Evolutionary conservation across 2,329 filamentous ascomycete genomes (phyloP).

Genomic region (Colletotrichum plurivorum): DNA sequence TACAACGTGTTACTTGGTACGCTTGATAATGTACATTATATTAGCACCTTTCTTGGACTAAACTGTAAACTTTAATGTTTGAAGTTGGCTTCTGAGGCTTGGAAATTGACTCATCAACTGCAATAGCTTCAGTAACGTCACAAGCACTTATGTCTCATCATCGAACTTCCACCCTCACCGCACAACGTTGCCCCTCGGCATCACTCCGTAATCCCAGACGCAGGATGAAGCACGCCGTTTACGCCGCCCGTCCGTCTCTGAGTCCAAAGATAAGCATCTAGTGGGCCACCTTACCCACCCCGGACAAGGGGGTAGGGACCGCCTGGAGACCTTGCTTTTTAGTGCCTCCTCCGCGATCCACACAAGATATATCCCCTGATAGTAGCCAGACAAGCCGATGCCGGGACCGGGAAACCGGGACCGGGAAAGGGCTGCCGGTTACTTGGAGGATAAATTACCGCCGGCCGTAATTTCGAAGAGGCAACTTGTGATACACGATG

Average conservation of each 20-base stretch:
- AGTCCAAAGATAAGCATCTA: background rate
- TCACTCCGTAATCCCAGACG: no score
- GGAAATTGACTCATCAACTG: no score
- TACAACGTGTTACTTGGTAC: no score
- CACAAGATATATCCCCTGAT: background rate
- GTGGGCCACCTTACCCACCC: slow-evolving; percentile 8
- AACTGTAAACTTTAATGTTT: no score
- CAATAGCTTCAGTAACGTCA: no score
- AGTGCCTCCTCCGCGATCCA: background rate
- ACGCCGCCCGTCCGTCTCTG: slow-evolving; percentile 16
- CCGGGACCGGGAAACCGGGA: slow-evolving; percentile 36
- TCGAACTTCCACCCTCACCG: no score
- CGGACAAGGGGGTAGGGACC: background rate
- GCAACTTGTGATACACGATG: background rate
- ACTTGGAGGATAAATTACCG: background rate
- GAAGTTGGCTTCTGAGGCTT: no score
- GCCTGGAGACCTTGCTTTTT: slow-evolving; percentile 11
- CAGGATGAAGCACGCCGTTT: slow-evolving; percentile 30
- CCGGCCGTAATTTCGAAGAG: background rate
- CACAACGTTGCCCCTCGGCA: no score
- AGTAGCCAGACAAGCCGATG: slow-evolving; percentile 13
- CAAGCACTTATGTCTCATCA: no score
- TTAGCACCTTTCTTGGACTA: no score
- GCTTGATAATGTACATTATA: no score
- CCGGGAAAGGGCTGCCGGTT: slow-evolving; percentile 33